Percentiles rank a stretch among this genome's conserved stretches.
Evolutionary conservation across 345 rosid species (phyloP).

Genomic region (Salix viminalis): DNA sequence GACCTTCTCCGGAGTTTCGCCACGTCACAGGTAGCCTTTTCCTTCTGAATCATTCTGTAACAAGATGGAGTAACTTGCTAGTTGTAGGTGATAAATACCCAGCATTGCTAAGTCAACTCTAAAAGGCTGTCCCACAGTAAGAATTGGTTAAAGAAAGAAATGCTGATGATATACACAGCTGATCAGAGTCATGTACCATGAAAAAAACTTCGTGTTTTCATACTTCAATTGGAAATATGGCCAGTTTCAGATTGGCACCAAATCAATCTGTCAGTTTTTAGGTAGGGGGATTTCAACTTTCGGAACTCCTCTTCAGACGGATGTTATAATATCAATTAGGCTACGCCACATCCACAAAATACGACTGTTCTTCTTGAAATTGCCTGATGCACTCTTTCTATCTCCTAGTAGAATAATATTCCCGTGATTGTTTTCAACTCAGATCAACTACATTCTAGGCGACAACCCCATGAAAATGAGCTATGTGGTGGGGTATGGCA

Average conservation of each 20-base stretch:
- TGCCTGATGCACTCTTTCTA: background rate
- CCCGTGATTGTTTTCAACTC: background rate
- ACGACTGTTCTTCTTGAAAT: background rate
- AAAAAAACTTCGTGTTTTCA: background rate
- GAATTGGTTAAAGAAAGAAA: background rate
- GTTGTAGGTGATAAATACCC: background rate
- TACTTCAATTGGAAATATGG: background rate
- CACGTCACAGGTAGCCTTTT: constrained; percentile 52
- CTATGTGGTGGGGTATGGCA: constrained; percentile 73
- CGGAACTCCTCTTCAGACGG: background rate
- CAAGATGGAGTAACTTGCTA: background rate
- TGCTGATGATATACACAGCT: background rate
- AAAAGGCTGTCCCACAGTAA: background rate
- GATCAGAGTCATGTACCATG: background rate
- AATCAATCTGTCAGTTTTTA: background rate
- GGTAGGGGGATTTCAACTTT: background rate
- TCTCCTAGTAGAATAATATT: background rate
- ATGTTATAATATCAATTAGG: background rate
- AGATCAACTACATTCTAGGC: constrained; percentile 79
- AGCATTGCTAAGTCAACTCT: background rate
- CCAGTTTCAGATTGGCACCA: background rate
- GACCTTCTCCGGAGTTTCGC: constrained; percentile 48
- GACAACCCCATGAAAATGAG: constrained; percentile 80
- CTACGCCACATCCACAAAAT: background rate
- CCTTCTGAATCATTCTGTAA: too few species aligned